Evolutionary conservation across 2,329 filamentous ascomycete species (phyloP), one percentile per base, ranked within the genome.

Genomic region (Diplodia scrobiculata): DNA sequence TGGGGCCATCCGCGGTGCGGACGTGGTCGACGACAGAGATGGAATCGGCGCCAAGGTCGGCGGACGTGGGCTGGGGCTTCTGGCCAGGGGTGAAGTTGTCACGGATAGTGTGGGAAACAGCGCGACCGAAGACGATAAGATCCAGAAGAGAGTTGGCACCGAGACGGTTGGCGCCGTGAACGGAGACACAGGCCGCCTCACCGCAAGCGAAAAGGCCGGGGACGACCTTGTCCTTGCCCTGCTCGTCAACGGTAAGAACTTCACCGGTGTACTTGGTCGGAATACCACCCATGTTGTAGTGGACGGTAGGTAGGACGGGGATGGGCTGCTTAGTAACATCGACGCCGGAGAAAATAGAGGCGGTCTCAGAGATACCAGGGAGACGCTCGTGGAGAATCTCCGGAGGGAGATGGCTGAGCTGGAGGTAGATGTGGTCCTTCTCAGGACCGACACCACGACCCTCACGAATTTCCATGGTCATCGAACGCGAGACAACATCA

Each of bases 231-330:
- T 98, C 95, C 67, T 96, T 87, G 71, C 95, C 95, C 68, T 87
- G 79, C 76, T 91, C 89, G 73, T 97, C 92, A 63, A 96, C 84
- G 19, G 92, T 96, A 72, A 99, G 81, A 68, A 98, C 95, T 82
- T 99, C 92, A 79, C 95, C 94, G 69, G 92, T 97, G 86, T 97
- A 98, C 76, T 91, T 92, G 72, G 95, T 98, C 63, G 94, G 94
- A 73, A 99, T 97, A 86, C 95, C 94, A 81, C 94, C 94, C 95
- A 98, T 99, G 86, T 97, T 97, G 87, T 99, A 99, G 85, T 99
- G 93, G 72, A 97, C 94, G 52, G 94, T 98, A 67, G 94, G 94
- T 69, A 98, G 85, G 71, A 98, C 94, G 68, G 94, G 94, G 73
- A 98, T 98, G 71, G 94, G 94, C 82, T 97, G 91, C 84, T 97